Evolutionary conservation across 495 filamentous ascomycete genomes (phyloP), one percentile per base, ranked within the genome.

Genomic region (Lasiosphaeria miniovina): DNA sequence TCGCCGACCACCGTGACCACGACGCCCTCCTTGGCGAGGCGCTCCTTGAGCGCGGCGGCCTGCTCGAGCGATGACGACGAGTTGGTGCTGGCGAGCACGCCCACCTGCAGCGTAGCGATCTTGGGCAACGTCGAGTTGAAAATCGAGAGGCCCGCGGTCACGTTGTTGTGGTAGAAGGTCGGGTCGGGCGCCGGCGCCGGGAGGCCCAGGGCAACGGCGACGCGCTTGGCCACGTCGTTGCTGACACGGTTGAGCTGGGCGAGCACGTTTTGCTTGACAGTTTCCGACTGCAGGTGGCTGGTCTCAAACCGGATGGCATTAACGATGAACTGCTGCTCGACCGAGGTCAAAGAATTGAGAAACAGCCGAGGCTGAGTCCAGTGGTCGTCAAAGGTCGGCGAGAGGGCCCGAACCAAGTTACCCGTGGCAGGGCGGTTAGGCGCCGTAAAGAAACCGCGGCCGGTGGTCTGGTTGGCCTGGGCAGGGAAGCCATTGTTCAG

Each of bases 221-320:
- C 86, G 24, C 87, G 85, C 11, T 66, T 75, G 5, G 89, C 88
- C 0, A 93, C 68, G 52, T 89, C 86, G 64, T 93, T 82, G 70
- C 79, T 82, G 54, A 92, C 79, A 15, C 77, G 77, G 76, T 92
- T 93, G 12, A 93, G 79, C 60, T 92, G 89, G 24, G 78, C 73
- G 31, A 91, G 77, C 2, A 88, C 83, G 61, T 89, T 89, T 55
- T 76, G 62, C 71, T 79, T 81, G 14, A 91, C 87, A 32, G 75
- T 62, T 1, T 63, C 49, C 52, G 81, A 86, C 57, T 77, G 70
- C 46, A 91, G 61, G 43, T 88, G 81, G 7, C 82, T 79, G 6
- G 79, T 74, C 70, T 93, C 89, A 72, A 92, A 93, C 34, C 89
- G 86, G 58, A 90, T 84, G 1, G 87, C 89, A 72, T 93, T 88